phyloP scores from a whole-genome alignment of 1,284 basidiomycete genomes.

The Cronartium quercuum region DNA sequence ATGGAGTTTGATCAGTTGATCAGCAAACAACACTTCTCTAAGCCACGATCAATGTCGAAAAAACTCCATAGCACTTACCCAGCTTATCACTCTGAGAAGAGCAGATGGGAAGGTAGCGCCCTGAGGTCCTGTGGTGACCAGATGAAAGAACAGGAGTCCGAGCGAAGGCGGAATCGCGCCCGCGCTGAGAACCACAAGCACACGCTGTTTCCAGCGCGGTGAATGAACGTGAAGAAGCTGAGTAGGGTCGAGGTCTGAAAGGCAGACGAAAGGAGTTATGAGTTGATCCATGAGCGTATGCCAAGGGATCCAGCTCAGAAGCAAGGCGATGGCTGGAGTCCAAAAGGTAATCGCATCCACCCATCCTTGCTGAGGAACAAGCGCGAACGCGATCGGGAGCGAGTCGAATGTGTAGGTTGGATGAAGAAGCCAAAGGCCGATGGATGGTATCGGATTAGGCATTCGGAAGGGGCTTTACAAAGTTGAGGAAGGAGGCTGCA shows the following conservation, averaged over 20 bases:
- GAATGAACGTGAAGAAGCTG: neutral
- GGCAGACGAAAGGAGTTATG: neutral
- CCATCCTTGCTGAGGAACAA: neutral
- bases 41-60: neutral
- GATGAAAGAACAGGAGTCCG: neutral
- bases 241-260: neutral
- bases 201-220: neutral
- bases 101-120: neutral
- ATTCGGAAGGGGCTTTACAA: neutral
- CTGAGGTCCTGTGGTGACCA: neutral
- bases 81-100: neutral
- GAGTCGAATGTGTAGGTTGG: neutral
- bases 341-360: neutral
- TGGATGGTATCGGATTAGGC: neutral
- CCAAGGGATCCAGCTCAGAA: neutral
- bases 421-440: neutral
- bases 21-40: neutral
- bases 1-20: too few relatives aligned
- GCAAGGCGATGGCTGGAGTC: neutral
- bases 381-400: neutral
- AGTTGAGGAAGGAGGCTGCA: too few relatives aligned
- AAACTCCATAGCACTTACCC: neutral
- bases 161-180: neutral
- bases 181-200: neutral
- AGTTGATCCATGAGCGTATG: neutral